Conservation (phyloP, 306 rosid species). For the Hippophae rhamnoides region DNA sequence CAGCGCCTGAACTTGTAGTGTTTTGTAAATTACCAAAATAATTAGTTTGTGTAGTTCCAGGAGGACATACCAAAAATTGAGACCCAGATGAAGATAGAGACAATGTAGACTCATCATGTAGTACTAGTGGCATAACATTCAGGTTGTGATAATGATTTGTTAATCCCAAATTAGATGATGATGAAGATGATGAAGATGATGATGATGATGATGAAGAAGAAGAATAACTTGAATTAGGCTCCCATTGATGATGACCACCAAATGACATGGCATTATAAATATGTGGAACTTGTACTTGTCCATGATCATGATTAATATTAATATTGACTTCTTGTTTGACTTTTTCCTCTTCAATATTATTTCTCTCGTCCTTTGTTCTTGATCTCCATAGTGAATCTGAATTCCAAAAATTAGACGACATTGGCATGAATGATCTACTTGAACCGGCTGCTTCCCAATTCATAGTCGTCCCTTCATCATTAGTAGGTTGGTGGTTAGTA, state of each 20-base stretch:
- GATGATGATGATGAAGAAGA: conserved; percentile 14
- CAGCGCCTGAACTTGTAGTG: conserved; percentile 1
- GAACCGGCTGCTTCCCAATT: conserved; percentile 18
- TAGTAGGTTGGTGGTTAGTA: conserved; percentile 14
- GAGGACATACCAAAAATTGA: conserved; percentile 36
- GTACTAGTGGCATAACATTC: conserved; percentile 36
- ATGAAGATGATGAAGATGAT: background rate
- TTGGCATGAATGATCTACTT: conserved; percentile 2
- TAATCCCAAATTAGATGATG: conserved; percentile 31
- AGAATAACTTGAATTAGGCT: conserved; percentile 17
- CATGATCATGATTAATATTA: conserved; percentile 16
- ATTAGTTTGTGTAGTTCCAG: conserved; percentile 29
- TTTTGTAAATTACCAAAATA: conserved; percentile 20
- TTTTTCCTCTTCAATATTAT: background rate
- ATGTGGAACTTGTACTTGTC: conserved; percentile 23
- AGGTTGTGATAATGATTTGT: conserved; percentile 26
- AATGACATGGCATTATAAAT: conserved; percentile 20
- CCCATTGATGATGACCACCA: conserved; percentile 21
- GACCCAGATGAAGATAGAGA: conserved; percentile 51
- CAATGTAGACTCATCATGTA: conserved; percentile 31
- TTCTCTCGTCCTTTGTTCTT: conserved; percentile 20
- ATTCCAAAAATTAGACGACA: conserved; percentile 15
- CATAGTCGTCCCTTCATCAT: conserved; percentile 23
- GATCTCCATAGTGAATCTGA: conserved; percentile 32
- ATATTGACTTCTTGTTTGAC: conserved; percentile 19